A percentile compares a stretch with the other conserved stretches of the same genome.
Evolutionary conservation across 2,329 filamentous ascomycete species (phyloP).

Genomic region (Talaromyces sp.): DNA sequence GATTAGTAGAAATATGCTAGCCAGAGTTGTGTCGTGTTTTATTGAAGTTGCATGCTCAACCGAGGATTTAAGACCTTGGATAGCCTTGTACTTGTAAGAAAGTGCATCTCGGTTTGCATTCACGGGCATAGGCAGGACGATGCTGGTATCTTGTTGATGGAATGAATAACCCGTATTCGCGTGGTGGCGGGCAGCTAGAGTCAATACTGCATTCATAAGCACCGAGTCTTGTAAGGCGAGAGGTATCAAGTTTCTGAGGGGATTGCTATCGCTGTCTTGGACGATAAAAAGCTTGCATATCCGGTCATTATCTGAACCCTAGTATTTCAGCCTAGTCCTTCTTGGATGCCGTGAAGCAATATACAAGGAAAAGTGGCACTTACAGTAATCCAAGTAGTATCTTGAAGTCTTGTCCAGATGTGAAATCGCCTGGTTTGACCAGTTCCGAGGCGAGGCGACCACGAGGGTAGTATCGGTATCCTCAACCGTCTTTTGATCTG

Average conservation of each 20-base stretch:
- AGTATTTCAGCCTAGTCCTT: not conserved
- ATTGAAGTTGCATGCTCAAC: slow-evolving; percentile 13
- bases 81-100: slow-evolving; percentile 28
- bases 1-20: slow-evolving; percentile 27
- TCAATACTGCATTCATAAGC: slow-evolving; percentile 27
- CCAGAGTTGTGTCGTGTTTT: slow-evolving; percentile 24
- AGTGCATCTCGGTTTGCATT: slow-evolving; percentile 26
- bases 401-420: slow-evolving; percentile 12
- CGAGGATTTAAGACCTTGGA: slow-evolving; percentile 23
- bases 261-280: slow-evolving; percentile 31
- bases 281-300: slow-evolving; percentile 32
- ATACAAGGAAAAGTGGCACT: not conserved
- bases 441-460: not conserved
- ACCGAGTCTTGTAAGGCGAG: slow-evolving; percentile 23
- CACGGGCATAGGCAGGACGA: slow-evolving; percentile 1
- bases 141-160: slow-evolving; percentile 8
- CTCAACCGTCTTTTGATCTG: not conserved
- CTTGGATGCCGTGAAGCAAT: not conserved
- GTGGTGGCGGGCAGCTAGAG: slow-evolving; percentile 30
- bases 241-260: slow-evolving; percentile 27
- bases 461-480: not conserved
- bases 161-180: slow-evolving; percentile 25
- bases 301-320: slow-evolving; percentile 24
- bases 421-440: not conserved
- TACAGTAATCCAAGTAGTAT: slow-evolving; percentile 32